phyloP scores from a whole-genome alignment of 176 grass and related monocot genomes.

The Eremochloa ophiuroides region DNA sequence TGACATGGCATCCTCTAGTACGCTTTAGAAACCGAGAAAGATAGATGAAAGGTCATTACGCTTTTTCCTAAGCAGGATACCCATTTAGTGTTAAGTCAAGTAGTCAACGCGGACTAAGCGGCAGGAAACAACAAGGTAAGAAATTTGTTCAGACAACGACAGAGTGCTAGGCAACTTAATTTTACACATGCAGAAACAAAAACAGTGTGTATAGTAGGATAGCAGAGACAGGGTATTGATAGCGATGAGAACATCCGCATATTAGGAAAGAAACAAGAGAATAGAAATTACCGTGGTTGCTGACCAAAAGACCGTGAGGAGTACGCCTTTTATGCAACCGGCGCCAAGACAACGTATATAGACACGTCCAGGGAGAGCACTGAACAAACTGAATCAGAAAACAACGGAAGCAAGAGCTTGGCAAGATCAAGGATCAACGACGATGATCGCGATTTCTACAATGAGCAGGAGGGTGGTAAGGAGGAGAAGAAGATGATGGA shows the following conservation, averaged over 20 bases:
- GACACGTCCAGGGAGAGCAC: neutral
- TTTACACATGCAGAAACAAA: neutral
- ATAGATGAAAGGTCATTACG: slow-evolving; percentile 5
- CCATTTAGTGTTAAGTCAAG: no score
- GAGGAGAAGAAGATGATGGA: neutral
- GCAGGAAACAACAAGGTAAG: neutral
- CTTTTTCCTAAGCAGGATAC: neutral
- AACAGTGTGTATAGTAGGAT: neutral
- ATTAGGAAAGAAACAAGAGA: neutral
- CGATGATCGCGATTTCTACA: slow-evolving; percentile 27
- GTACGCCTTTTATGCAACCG: slow-evolving; percentile 36
- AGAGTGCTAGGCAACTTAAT: neutral
- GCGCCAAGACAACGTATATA: slow-evolving; percentile 13
- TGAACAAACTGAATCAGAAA: neutral
- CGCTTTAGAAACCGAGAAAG: slow-evolving; percentile 1
- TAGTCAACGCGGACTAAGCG: neutral
- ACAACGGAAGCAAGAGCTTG: slow-evolving; percentile 6
- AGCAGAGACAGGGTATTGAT: neutral
- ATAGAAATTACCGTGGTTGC: slow-evolving; percentile 13
- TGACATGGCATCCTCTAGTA: neutral
- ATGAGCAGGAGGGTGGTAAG: neutral
- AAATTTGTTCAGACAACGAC: slow-evolving; percentile 2
- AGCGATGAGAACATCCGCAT: neutral
- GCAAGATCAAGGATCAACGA: slow-evolving; percentile 6
- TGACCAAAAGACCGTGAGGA: neutral